These are phyloP conservation scores for Colletotrichum agaves DNA, from an alignment of 2,329 filamentous ascomycete genomes.

Conservation along the genomic window DNA sequence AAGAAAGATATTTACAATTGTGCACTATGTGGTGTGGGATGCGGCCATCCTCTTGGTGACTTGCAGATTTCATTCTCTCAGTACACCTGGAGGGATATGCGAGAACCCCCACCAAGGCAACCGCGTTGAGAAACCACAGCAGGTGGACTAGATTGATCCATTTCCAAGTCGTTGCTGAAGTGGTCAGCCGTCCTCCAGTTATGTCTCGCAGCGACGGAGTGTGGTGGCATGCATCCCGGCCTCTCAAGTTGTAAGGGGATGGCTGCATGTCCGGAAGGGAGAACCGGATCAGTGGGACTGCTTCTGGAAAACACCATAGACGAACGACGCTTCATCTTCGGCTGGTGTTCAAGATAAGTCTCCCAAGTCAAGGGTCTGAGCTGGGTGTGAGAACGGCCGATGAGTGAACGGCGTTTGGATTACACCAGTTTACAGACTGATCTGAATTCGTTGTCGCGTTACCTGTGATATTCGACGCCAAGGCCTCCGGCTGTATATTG, in stretches of 20 bases:
- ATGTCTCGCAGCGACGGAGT: conserved; percentile 8
- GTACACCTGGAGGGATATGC: background rate
- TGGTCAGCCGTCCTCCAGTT: conserved; percentile 12
- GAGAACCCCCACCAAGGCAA: conserved; percentile 12
- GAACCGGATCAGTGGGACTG: conserved; percentile 29
- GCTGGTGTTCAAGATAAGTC: background rate
- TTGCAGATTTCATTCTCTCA: background rate
- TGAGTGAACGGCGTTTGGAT: too few species aligned
- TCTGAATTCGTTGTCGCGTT: too few species aligned
- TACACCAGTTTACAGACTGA: too few species aligned
- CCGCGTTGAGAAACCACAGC: background rate
- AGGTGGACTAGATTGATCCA: background rate
- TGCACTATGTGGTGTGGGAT: too few species aligned
- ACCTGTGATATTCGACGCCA: too few species aligned
- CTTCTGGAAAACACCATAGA: conserved; percentile 20
- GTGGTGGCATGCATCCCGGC: conserved; percentile 32
- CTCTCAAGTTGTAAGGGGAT: conserved; percentile 14
- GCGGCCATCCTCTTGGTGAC: background rate
- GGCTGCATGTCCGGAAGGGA: conserved; percentile 22
- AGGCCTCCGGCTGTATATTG: too few species aligned
- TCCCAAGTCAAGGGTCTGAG: too few species aligned
- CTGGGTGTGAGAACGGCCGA: too few species aligned
- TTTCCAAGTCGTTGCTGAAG: background rate
- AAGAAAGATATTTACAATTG: too few species aligned
- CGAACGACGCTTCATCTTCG: background rate